These are phyloP conservation scores for Fusarium verrucosum DNA, from an alignment of 2,329 filamentous ascomycete genomes.

Conservation along the genomic window DNA sequence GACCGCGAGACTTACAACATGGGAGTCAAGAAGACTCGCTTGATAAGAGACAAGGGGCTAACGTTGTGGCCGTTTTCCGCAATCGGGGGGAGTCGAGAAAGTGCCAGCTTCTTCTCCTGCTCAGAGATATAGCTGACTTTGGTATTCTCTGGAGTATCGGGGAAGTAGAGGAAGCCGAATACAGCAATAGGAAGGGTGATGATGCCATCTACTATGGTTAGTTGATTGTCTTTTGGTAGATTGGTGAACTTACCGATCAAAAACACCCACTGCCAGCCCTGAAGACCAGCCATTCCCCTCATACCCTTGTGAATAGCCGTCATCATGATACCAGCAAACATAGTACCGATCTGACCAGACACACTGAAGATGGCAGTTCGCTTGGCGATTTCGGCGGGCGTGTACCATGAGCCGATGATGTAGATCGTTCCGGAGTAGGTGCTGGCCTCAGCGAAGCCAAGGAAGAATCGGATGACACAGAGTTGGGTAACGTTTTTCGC, in stretches of 20 bases:
- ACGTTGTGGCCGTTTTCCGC: conserved; percentile 49
- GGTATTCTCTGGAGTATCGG: conserved; percentile 47
- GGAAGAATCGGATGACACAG: conserved; percentile 44
- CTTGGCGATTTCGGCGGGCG: conserved; percentile 64
- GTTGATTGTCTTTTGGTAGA: rapidly evolving
- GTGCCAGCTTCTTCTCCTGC: conserved; percentile 46
- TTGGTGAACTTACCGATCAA: conserved; percentile 10
- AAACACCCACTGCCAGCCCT: conserved; percentile 61
- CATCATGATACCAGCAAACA: conserved; percentile 68
- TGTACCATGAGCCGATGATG: conserved; percentile 63
- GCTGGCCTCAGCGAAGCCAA: conserved; percentile 43
- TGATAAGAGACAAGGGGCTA: conserved; percentile 41
- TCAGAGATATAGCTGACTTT: conserved; percentile 49
- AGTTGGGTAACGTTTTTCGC: conserved; percentile 45
- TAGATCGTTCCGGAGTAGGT: conserved; percentile 48
- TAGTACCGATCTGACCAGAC: conserved; percentile 64
- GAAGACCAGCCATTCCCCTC: conserved; percentile 52
- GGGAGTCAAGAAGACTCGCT: conserved; percentile 42
- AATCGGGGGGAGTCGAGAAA: conserved; percentile 46
- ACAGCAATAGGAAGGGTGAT: conserved; percentile 39
- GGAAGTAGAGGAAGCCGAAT: conserved; percentile 38
- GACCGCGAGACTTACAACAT: conserved; percentile 38
- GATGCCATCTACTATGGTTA: conserved; percentile 25
- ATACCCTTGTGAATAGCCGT: conserved; percentile 50
- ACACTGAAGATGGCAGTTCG: conserved; percentile 67